Conservation (phyloP, 208 protist genomes). For the Wallacemonas sp. region DNA sequence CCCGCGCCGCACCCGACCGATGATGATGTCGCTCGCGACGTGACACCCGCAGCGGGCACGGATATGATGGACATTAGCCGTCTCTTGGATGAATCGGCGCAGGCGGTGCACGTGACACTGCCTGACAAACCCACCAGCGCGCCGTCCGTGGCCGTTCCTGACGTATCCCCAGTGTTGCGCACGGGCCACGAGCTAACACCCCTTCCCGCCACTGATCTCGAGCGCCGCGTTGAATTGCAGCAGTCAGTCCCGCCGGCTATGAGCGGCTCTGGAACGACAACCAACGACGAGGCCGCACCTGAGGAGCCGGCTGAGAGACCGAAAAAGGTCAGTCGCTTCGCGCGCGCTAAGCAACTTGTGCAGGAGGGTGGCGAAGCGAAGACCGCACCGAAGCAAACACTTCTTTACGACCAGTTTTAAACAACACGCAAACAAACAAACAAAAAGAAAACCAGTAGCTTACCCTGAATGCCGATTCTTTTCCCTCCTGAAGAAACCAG, state of each 20-base stretch:
- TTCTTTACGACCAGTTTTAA: conserved; percentile 7
- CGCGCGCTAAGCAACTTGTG: conserved; percentile 27
- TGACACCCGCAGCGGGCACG: not conserved
- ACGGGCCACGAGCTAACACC: not conserved
- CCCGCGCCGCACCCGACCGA: not conserved
- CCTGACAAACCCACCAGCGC: not conserved
- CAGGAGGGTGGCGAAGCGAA: not conserved
- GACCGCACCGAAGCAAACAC: not conserved
- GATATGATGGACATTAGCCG: not conserved
- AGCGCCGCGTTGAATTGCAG: too few species aligned
- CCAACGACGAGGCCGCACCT: not conserved
- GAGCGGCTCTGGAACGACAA: not conserved
- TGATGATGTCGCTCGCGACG: not conserved
- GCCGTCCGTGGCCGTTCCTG: not conserved
- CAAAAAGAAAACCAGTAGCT: not conserved
- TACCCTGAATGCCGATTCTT: too few species aligned
- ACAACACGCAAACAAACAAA: not conserved
- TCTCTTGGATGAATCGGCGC: not conserved
- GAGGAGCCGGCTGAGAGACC: not conserved
- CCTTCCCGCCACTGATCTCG: not conserved
- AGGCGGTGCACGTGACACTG: not conserved
- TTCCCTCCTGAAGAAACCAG: too few species aligned
- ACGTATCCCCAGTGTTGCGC: not conserved
- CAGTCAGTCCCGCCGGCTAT: not conserved
- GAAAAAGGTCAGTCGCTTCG: conserved; percentile 36